Conservation (phyloP, 345 rosid species). For the Citrus trifoliata region DNA sequence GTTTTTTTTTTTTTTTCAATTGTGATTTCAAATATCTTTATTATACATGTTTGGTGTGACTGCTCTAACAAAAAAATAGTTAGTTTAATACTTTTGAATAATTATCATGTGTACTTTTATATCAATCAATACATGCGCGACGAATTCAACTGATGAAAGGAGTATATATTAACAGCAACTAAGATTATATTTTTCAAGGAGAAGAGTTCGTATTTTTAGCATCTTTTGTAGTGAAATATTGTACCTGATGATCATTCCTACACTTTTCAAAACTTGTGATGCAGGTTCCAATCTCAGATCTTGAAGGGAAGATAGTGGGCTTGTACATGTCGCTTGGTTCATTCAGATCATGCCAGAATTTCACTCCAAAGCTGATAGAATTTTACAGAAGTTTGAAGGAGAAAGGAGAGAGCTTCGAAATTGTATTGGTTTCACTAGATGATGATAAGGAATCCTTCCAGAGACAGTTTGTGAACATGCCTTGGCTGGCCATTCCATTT, state of each 20-base stretch:
- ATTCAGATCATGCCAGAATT: conserved; percentile 20
- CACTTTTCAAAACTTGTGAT: not conserved
- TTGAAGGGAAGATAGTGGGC: conserved; percentile 38
- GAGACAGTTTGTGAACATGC: conserved; percentile 23
- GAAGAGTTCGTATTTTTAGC: too few species aligned
- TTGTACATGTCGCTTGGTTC: conserved; percentile 22
- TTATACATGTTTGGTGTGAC: too few species aligned
- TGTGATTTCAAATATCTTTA: too few species aligned
- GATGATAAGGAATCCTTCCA: conserved; percentile 25
- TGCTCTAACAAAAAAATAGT: too few species aligned
- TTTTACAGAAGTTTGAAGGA: conserved; percentile 29
- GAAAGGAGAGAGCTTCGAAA: conserved; percentile 32
- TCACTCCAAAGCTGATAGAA: conserved; percentile 24
- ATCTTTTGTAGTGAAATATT: too few species aligned
- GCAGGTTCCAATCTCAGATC: conserved; percentile 36
- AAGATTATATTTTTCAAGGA: too few species aligned
- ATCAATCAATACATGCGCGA: too few species aligned
- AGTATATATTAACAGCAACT: too few species aligned
- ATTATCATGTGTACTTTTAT: too few species aligned
- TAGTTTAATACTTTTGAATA: too few species aligned
- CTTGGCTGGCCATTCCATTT: conserved; percentile 37
- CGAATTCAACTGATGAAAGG: too few species aligned
- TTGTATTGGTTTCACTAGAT: conserved; percentile 30
- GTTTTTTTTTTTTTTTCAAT: too few species aligned
- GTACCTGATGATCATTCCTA: not conserved